These are phyloP conservation scores for Ramaria sp. DNA, from an alignment of 768 basidiomycete species.

Conservation along the genomic window DNA sequence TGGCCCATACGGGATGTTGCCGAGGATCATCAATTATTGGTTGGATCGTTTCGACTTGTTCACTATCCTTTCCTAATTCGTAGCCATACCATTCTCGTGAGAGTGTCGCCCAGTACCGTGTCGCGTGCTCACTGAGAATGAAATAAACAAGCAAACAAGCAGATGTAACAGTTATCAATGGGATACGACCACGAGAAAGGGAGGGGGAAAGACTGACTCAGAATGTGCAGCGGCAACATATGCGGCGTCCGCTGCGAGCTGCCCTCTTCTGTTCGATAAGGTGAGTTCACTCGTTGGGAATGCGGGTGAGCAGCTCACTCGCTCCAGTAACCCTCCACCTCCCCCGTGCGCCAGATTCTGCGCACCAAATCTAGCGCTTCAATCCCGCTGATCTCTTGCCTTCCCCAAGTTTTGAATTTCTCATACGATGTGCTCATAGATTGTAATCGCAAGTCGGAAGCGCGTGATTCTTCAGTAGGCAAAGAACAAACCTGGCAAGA, in stretches of 20 bases:
- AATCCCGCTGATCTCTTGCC: slow-evolving; percentile 29
- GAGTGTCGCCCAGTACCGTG: slow-evolving; percentile 36
- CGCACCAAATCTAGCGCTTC: slow-evolving; percentile 39
- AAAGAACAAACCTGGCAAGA: slow-evolving; percentile 52
- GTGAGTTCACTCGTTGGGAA: background rate
- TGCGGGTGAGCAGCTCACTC: too few relatives aligned
- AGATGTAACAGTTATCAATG: background rate
- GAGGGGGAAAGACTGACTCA: slow-evolving; percentile 35
- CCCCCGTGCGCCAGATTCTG: slow-evolving; percentile 45
- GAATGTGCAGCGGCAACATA: slow-evolving; percentile 52
- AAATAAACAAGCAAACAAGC: background rate
- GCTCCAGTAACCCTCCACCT: slow-evolving; percentile 57
- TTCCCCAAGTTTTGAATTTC: slow-evolving; percentile 40
- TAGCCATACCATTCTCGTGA: slow-evolving; percentile 43
- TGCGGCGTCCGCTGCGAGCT: slow-evolving; percentile 48
- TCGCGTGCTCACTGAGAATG: slow-evolving; percentile 31
- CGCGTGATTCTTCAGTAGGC: slow-evolving; percentile 32
- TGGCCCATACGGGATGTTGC: slow-evolving; percentile 39
- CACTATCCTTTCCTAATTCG: slow-evolving; percentile 46
- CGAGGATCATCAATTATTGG: slow-evolving; percentile 25
- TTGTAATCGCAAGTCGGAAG: slow-evolving; percentile 40
- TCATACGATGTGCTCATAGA: slow-evolving; percentile 34
- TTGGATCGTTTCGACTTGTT: slow-evolving; percentile 32
- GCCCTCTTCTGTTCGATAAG: slow-evolving; percentile 26
- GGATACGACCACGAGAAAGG: background rate